Evolutionary conservation across 345 rosid genomes (phyloP).

Genomic region (Firmiana major): DNA sequence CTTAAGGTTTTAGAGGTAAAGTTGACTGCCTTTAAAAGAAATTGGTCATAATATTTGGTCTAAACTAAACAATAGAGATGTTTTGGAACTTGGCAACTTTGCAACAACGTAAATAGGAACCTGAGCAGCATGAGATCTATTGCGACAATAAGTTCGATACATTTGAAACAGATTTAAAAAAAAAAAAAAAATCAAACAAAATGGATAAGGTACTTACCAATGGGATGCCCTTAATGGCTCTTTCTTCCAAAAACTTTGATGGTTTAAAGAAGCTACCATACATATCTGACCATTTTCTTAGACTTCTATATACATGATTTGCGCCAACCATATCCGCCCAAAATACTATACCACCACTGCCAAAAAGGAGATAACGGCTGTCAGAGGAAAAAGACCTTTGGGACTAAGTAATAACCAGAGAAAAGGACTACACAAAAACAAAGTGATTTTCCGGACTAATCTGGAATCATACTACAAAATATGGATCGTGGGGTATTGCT

Average conservation of each 20-base stretch:
- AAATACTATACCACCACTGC: slow-evolving; percentile 84
- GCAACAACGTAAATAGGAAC: background rate
- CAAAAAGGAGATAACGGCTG: background rate
- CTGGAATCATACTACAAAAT: background rate
- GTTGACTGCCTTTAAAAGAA: too few species aligned
- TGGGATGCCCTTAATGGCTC: slow-evolving; percentile 61
- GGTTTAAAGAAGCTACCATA: slow-evolving; percentile 76
- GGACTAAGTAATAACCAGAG: background rate
- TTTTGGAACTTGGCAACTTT: too few species aligned
- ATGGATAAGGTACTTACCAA: slow-evolving; percentile 45
- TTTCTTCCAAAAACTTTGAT: slow-evolving; percentile 79
- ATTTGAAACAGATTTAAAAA: background rate
- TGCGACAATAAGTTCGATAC: background rate
- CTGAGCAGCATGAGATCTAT: background rate
- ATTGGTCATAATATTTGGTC: too few species aligned
- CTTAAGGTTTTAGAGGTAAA: too few species aligned
- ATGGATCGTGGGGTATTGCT: too few species aligned
- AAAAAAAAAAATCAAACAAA: too few species aligned
- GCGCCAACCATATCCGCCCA: slow-evolving; percentile 85
- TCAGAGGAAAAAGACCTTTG: background rate
- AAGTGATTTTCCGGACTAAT: background rate
- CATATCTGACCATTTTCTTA: slow-evolving; percentile 61
- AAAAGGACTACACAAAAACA: background rate
- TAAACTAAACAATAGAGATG: too few species aligned
- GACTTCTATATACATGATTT: slow-evolving; percentile 49